Percentiles rank a stretch among this genome's conserved stretches.
phyloP scores from a whole-genome alignment of 768 basidiomycete species.

The Boletus rubropictus region DNA sequence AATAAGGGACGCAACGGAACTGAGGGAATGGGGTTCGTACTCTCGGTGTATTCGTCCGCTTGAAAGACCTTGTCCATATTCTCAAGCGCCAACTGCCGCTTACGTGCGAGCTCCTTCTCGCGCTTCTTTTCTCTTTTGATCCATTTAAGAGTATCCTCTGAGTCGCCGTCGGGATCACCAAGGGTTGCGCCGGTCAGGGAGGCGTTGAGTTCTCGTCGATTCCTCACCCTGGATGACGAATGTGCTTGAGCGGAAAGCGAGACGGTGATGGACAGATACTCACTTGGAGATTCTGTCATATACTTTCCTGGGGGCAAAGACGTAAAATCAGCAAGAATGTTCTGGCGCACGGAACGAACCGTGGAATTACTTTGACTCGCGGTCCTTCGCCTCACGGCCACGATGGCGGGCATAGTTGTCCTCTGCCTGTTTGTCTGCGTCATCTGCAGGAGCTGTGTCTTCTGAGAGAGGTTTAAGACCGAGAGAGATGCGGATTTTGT shows the following conservation, averaged over 20 bases:
- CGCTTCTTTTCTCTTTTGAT: constrained; percentile 86
- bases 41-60: constrained; percentile 77
- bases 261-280: constrained; percentile 38
- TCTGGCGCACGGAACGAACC: constrained; percentile 14
- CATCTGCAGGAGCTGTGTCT: constrained; percentile 61
- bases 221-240: constrained; percentile 73
- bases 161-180: constrained; percentile 76
- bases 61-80: constrained; percentile 74
- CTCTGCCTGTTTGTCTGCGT: constrained; percentile 80
- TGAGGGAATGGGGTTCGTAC: constrained; percentile 39
- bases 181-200: constrained; percentile 91
- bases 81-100: constrained; percentile 77
- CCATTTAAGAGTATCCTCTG: constrained; percentile 83
- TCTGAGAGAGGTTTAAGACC: constrained; percentile 93
- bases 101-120: constrained; percentile 82
- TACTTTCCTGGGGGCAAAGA: constrained; percentile 48
- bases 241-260: constrained; percentile 35
- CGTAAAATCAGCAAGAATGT: constrained; percentile 17
- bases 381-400: constrained; percentile 63
- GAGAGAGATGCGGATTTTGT: constrained; percentile 89
- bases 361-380: constrained; percentile 66
- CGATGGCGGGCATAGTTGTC: constrained; percentile 75
- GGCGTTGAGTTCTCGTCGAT: constrained; percentile 86
- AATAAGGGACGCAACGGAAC: not conserved
- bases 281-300: constrained; percentile 81